phyloP scores from a whole-genome alignment of 495 filamentous ascomycete genomes.

The Tricharina praecox region DNA sequence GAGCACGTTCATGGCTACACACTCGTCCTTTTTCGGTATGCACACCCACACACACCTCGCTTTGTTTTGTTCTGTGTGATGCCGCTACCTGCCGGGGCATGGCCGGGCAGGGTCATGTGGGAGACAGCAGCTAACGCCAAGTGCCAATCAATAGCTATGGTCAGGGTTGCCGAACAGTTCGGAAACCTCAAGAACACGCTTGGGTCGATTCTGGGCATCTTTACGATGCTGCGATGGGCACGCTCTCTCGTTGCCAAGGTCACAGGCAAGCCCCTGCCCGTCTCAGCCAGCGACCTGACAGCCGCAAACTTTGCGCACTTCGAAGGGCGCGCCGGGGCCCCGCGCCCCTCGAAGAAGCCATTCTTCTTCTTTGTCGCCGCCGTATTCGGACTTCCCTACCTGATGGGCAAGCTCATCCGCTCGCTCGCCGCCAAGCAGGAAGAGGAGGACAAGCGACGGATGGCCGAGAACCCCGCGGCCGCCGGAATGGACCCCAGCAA shows the following conservation, averaged over 20 bases:
- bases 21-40: slow-evolving; percentile 95
- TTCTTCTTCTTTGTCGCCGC: slow-evolving; percentile 90
- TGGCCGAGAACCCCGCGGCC: slow-evolving; percentile 17
- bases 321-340: slow-evolving; percentile 42
- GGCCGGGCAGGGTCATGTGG: no score
- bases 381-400: slow-evolving; percentile 84
- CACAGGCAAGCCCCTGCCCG: slow-evolving; percentile 83
- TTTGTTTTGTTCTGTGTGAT: background rate
- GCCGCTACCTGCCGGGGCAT: no score
- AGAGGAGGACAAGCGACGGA: slow-evolving; percentile 49
- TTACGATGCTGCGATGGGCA: slow-evolving; percentile 86
- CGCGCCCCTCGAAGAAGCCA: slow-evolving; percentile 66
- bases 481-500: slow-evolving; percentile 62
- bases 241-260: slow-evolving; percentile 78
- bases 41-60: no score
- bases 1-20: slow-evolving; percentile 99
- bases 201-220: slow-evolving; percentile 86
- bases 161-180: slow-evolving; percentile 94
- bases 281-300: slow-evolving; percentile 67
- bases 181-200: slow-evolving; percentile 84
- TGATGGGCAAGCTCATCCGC: slow-evolving; percentile 88
- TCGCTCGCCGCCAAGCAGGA: slow-evolving; percentile 68
- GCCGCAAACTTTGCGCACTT: slow-evolving; percentile 81
- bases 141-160: slow-evolving; percentile 52
- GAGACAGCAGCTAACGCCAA: background rate